phyloP scores from a whole-genome alignment of 192 early-diverging fungal genomes.

The Coemansia aciculifera region DNA sequence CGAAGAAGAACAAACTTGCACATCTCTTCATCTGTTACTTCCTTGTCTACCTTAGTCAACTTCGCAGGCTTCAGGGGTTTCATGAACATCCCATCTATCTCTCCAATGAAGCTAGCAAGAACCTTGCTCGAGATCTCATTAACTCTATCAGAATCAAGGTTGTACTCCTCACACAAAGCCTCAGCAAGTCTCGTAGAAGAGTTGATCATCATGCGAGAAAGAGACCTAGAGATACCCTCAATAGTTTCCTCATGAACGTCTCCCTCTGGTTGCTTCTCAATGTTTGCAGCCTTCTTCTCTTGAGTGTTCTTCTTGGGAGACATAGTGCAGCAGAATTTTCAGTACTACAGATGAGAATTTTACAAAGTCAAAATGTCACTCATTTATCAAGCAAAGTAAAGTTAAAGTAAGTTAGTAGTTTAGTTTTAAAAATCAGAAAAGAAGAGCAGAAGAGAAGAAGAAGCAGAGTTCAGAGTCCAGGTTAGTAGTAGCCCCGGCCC shows the following conservation, averaged over 20 bases:
- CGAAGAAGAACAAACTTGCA: neutral
- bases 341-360: too few species aligned
- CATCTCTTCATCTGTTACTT: neutral
- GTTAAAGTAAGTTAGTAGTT: too few species aligned
- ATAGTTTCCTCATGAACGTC: neutral
- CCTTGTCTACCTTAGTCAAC: neutral
- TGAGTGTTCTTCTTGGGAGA: too few species aligned
- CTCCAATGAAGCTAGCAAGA: neutral
- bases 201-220: neutral
- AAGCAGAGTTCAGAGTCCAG: too few species aligned
- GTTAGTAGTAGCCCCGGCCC: too few species aligned
- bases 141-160: neutral
- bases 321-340: too few species aligned
- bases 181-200: neutral
- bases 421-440: too few species aligned
- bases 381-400: too few species aligned
- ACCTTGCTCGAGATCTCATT: neutral
- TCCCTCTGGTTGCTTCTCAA: too few species aligned
- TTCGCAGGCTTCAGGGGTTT: neutral
- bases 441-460: too few species aligned
- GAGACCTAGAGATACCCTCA: neutral
- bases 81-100: neutral
- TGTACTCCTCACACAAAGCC: neutral
- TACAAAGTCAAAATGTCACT: too few species aligned
- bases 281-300: too few species aligned